Evolutionary conservation across 352 stramenopile species (phyloP).

Genomic region (Phytopythium boreale): DNA sequence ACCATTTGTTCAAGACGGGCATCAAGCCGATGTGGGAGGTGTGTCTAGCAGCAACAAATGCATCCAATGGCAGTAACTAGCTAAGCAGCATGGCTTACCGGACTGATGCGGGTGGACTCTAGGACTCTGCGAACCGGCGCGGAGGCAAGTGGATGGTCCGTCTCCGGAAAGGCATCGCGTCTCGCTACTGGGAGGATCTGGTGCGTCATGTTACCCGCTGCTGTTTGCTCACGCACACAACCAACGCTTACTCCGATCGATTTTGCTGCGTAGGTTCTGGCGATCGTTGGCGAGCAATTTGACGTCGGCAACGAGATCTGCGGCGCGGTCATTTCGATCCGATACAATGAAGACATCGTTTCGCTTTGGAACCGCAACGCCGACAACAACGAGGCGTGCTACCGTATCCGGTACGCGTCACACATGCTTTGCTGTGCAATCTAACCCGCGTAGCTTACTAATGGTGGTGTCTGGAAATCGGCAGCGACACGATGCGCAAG

Average conservation of each 20-base stretch:
- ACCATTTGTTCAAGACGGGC: conserved; percentile 92
- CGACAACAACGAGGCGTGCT: conserved; percentile 89
- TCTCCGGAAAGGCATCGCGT: conserved; percentile 90
- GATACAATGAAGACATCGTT: conserved; percentile 93
- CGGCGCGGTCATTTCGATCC: conserved; percentile 88
- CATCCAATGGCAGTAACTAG: not conserved
- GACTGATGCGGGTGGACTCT: not conserved
- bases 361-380: conserved; percentile 94
- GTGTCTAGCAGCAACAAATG: not conserved
- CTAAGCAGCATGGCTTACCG: not conserved
- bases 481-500: conserved; percentile 85
- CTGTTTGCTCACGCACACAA: not conserved
- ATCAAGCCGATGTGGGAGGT: conserved; percentile 95
- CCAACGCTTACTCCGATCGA: not conserved
- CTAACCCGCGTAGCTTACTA: not conserved
- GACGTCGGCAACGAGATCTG: conserved; percentile 93
- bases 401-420: conserved; percentile 63
- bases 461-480: not conserved
- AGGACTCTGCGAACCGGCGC: conserved; percentile 85
- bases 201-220: conserved; percentile 22
- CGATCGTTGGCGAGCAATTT: conserved; percentile 93
- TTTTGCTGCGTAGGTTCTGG: conserved; percentile 56
- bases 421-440: not conserved
- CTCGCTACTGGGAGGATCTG: conserved; percentile 91
- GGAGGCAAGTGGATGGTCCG: conserved; percentile 93